These are phyloP conservation scores for Coix lacrymajobi DNA, from an alignment of 176 grass and related monocot species.

Conservation along the genomic window DNA sequence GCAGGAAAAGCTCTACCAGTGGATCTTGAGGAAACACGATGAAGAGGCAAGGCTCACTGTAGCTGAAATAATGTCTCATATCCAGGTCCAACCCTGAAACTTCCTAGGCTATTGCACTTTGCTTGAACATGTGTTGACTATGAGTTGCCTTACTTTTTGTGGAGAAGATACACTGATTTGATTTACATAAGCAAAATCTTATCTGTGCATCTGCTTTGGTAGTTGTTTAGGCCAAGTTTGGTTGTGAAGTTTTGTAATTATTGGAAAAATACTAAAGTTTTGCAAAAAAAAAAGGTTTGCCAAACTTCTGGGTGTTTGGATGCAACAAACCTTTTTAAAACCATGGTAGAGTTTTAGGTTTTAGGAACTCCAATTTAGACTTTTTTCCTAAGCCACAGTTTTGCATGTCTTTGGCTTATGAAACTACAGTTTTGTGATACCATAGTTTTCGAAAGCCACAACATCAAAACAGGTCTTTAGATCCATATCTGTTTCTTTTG, in stretches of 20 bases:
- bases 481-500: background rate
- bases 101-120: background rate
- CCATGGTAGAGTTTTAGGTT: too few species aligned
- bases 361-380: too few species aligned
- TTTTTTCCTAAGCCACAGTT: background rate
- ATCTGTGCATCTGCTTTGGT: background rate
- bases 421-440: background rate
- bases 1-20: constrained; percentile 88
- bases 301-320: background rate
- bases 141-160: background rate
- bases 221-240: background rate
- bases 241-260: background rate
- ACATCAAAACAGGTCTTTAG: background rate
- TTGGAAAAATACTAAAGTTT: background rate
- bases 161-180: background rate
- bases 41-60: constrained; percentile 59
- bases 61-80: constrained; percentile 76
- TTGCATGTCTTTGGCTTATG: background rate
- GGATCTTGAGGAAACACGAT: constrained; percentile 83
- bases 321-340: too few species aligned
- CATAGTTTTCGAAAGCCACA: background rate
- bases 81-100: constrained; percentile 48
- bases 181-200: background rate
- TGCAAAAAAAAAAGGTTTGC: too few species aligned
- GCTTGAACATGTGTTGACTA: constrained; percentile 13